Percentiles rank a stretch among this genome's conserved stretches.
These are phyloP conservation scores for Trichoderma pleuroti DNA, from an alignment of 2,329 filamentous ascomycete genomes.

Conservation along the genomic window DNA sequence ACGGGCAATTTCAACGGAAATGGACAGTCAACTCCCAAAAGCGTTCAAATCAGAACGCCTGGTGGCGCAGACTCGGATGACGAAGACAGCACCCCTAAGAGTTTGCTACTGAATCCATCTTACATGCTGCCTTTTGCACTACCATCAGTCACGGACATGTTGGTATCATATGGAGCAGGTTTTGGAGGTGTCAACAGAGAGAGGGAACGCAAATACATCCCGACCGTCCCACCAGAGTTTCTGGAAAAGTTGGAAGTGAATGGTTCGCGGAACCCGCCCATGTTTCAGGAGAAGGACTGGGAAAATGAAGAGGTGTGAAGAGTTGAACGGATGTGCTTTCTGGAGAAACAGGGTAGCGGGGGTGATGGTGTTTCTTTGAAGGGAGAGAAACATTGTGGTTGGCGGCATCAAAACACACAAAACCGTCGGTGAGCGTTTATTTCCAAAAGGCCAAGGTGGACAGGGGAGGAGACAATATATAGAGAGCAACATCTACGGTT, in stretches of 20 bases:
- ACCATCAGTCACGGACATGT: conserved; percentile 95
- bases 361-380: not conserved
- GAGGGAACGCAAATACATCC: conserved; percentile 90
- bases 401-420: not conserved
- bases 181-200: conserved; percentile 91
- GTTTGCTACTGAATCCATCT: conserved; percentile 81
- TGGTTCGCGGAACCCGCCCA: conserved; percentile 49
- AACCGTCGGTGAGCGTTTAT: not conserved
- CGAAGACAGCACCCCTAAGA: conserved; percentile 66
- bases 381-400: not conserved
- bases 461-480: not conserved
- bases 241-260: conserved; percentile 75
- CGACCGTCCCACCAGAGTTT: conserved; percentile 91
- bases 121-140: conserved; percentile 93
- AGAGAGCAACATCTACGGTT: conserved; percentile 16
- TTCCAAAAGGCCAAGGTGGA: not conserved
- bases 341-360: not conserved
- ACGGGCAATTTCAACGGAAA: conserved; percentile 40
- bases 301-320: conserved; percentile 59
- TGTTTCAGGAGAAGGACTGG: conserved; percentile 63
- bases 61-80: conserved; percentile 38
- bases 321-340: not conserved
- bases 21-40: conserved; percentile 42
- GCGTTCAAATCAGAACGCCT: conserved; percentile 40
- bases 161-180: conserved; percentile 89